Percentiles rank a stretch among this genome's conserved stretches.
phyloP scores from a whole-genome alignment of 345 rosid species.

The Zanthoxylum bungeanum region DNA sequence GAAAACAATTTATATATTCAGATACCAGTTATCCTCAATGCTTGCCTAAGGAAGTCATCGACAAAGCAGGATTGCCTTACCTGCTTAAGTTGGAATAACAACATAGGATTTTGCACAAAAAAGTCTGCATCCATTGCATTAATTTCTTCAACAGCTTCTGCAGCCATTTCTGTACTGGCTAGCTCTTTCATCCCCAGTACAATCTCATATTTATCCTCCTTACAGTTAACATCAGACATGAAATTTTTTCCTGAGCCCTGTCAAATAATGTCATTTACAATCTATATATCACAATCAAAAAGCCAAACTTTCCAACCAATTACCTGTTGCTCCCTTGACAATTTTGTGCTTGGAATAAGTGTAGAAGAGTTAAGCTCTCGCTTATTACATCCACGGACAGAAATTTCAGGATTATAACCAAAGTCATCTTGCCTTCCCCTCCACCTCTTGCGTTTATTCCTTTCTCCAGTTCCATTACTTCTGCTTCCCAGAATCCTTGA shows the following conservation, averaged over 20 bases:
- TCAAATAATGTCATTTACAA: conserved; percentile 12
- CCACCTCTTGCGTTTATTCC: conserved; percentile 92
- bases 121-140: conserved; percentile 67
- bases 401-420: conserved; percentile 34
- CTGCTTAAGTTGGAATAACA: conserved; percentile 91
- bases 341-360: conserved; percentile 13
- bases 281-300: conserved; percentile 4
- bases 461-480: conserved; percentile 49
- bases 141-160: conserved; percentile 75
- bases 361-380: conserved; percentile 30
- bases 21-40: background rate
- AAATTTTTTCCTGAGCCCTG: conserved; percentile 36
- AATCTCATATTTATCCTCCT: conserved; percentile 65
- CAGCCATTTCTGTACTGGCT: conserved; percentile 79
- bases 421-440: conserved; percentile 74
- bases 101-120: conserved; percentile 60
- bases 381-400: conserved; percentile 38
- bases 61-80: conserved; percentile 28
- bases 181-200: conserved; percentile 77
- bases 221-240: conserved; percentile 11
- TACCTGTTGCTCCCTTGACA: conserved; percentile 43
- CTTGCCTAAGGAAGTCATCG: background rate
- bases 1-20: background rate
- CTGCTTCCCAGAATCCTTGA: conserved; percentile 48
- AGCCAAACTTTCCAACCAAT: conserved; percentile 6